Percentiles rank a stretch among this genome's conserved stretches.
Evolutionary conservation across 2,329 filamentous ascomycete species (phyloP).

Genomic region (Geosmithia morbida): DNA sequence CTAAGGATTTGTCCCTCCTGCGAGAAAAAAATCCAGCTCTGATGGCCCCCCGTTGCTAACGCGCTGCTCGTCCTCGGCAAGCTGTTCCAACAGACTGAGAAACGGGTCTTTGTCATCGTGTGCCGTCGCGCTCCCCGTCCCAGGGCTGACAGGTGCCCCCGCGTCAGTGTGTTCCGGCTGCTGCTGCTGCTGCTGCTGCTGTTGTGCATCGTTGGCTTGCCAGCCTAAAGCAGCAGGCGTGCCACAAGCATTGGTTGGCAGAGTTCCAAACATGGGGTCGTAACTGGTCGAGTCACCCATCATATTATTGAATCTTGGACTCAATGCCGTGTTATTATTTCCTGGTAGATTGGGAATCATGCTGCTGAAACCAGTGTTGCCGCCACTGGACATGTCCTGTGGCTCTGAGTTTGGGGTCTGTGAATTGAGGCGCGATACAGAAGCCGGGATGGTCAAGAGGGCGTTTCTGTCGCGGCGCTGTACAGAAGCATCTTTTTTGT

Average conservation of each 20-base stretch:
- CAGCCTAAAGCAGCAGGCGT: constrained; percentile 29
- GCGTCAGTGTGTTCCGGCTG: neutral
- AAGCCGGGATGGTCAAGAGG: no score
- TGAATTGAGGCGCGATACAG: no score
- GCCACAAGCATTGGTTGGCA: constrained; percentile 37
- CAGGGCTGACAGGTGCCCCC: constrained; percentile 20
- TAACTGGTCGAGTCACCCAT: constrained; percentile 21
- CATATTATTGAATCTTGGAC: constrained; percentile 21
- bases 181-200: neutral
- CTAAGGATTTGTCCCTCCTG: neutral
- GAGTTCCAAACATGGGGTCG: constrained; percentile 45
- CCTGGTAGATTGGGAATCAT: neutral
- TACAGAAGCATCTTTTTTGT: neutral
- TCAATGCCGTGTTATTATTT: constrained; percentile 19
- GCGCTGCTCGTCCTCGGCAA: constrained; percentile 64
- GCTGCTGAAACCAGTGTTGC: no score
- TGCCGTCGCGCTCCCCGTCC: constrained; percentile 30
- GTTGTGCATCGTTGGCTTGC: constrained; percentile 23
- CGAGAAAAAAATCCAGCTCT: constrained; percentile 63
- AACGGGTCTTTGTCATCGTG: constrained; percentile 61
- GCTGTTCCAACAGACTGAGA: constrained; percentile 61
- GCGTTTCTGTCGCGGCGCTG: no score
- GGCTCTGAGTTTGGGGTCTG: no score
- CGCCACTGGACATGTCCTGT: no score
- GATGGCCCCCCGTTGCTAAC: constrained; percentile 47